Percentiles rank a stretch among this genome's conserved stretches.
Evolutionary conservation across 139 green algal species (phyloP).

Genomic region (Micromonas pusilla): DNA sequence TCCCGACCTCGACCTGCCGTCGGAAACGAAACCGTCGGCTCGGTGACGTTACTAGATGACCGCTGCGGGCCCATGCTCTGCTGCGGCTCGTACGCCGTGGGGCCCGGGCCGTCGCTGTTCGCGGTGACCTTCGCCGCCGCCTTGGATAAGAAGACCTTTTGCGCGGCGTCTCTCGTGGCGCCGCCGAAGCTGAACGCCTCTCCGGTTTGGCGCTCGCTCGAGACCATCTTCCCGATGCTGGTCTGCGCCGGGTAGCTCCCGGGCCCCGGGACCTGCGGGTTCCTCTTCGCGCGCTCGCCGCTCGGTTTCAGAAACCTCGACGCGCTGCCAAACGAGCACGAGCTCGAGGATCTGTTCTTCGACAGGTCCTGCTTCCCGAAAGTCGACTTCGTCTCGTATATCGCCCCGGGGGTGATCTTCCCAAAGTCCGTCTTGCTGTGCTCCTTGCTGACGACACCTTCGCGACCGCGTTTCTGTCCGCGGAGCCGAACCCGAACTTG

Average conservation of each 20-base stretch:
- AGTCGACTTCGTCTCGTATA: not conserved
- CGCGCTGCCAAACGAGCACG: not conserved
- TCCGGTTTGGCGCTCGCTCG: not conserved
- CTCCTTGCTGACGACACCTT: conserved; percentile 8
- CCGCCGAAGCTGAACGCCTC: conserved; percentile 13
- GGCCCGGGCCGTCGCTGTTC: not conserved
- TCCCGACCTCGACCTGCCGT: not conserved
- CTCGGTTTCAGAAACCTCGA: not conserved
- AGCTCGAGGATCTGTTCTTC: not conserved
- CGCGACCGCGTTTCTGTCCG: not conserved
- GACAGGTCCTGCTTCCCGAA: not conserved
- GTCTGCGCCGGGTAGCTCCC: not conserved
- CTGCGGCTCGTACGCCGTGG: not conserved
- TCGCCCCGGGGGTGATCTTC: not conserved
- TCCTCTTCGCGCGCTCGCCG: not conserved
- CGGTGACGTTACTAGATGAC: not conserved
- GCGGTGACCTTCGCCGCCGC: conserved; percentile 9
- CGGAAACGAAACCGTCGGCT: not conserved
- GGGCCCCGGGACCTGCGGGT: not conserved
- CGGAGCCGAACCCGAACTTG: conserved; percentile 3
- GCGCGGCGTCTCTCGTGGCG: not conserved
- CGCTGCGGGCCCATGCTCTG: conserved; percentile 7
- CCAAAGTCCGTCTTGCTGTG: not conserved
- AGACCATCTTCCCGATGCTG: not conserved
- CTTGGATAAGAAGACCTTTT: conserved; percentile 16